Evolutionary conservation across 192 early-diverging fungal genomes (phyloP), one percentile per base, ranked within the genome.

Genomic region (Rhizoclosmatium sp.): DNA sequence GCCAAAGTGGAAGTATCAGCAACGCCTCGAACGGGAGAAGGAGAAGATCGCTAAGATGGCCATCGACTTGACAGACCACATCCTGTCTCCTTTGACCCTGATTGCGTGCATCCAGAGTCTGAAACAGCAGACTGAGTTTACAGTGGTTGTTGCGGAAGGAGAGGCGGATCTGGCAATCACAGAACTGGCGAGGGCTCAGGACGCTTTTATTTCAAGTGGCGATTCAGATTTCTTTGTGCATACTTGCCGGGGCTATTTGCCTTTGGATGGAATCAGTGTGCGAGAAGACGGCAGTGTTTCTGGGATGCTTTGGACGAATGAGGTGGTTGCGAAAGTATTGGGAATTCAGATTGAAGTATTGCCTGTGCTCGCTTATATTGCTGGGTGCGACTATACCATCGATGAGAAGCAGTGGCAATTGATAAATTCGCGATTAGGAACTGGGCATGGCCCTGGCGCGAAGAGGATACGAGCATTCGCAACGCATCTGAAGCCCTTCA

Each of bases 141-240:
- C n/a, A 16, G 64, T 67, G 4, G 9, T 9, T 21, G 65, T 75
- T 46, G 72, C 72, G 12, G 49, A 75, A 47, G 72, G 72, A 47
- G 72, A 72, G 62, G 70, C 72, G 2, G 79, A 80, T 51, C 39
- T 80, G n/a, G 39, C 21, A 5, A 64, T 80, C 54, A 70, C 65
- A 3, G 19, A n/a, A 39, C 44, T 68, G 41, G 54, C 79, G 1
- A 31, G 68, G 9, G 4, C 16, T 19, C 61, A 54, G 1, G 31
- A 64, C 61, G 59, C 79, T 31, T 46, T 39, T 14, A 67, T 80
- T 67, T 12, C 58, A 16, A 31, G n/a, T n/a, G n/a, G 10, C 4
- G 79, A 80, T 59, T 75, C 71, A 16, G 79, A 80, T 47, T 80
- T 80, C 46, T 67, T 76, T 49, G 23, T 80, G 40, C 72, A 80